Conservation (phyloP, 306 rosid species). For the Casuarina equisetifolia region DNA sequence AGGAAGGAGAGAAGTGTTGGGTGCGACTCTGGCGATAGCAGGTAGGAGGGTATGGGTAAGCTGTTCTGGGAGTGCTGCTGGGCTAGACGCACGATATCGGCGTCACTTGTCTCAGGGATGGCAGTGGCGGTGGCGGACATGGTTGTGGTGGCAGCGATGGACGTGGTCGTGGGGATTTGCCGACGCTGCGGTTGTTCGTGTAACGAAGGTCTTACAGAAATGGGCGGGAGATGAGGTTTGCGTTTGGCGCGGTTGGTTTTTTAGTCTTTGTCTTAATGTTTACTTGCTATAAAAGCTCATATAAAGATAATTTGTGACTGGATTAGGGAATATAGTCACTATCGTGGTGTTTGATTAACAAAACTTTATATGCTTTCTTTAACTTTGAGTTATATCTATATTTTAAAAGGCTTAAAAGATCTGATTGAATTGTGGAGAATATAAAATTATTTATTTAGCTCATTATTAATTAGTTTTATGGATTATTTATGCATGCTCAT, state of each 20-base stretch:
- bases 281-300: background rate
- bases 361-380: too few relatives aligned
- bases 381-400: too few relatives aligned
- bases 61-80: slow-evolving; percentile 13
- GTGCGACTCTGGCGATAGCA: slow-evolving; percentile 34
- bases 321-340: too few relatives aligned
- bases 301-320: too few relatives aligned
- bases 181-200: background rate
- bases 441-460: too few relatives aligned
- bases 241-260: slow-evolving; percentile 4
- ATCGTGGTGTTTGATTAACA: too few relatives aligned
- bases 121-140: background rate
- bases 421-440: too few relatives aligned
- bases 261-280: background rate
- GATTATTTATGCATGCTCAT: too few relatives aligned
- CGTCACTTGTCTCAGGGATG: slow-evolving; percentile 10
- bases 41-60: slow-evolving; percentile 30
- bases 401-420: too few relatives aligned
- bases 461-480: too few relatives aligned
- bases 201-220: background rate
- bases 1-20: slow-evolving; percentile 34
- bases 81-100: slow-evolving; percentile 38
- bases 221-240: background rate
- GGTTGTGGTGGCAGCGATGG: slow-evolving; percentile 12
- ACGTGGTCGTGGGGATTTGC: background rate